Evolutionary conservation across 2,329 filamentous ascomycete genomes (phyloP).

Genomic region (Venturia nashicola): DNA sequence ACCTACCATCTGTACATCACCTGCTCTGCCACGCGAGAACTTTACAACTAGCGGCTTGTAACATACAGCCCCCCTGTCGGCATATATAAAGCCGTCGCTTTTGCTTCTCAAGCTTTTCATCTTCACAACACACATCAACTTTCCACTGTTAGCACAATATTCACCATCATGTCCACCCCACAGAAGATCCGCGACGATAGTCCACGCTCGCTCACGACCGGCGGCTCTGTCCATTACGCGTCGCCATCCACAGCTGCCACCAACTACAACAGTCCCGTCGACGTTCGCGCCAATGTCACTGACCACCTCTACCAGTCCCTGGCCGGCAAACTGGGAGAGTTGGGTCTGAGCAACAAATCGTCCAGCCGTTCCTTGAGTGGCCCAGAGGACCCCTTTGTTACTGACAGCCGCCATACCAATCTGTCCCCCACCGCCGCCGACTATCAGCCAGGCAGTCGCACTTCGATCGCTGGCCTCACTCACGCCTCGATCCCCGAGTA

Average conservation of each 20-base stretch:
- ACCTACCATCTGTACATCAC: too few relatives aligned
- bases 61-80: neutral
- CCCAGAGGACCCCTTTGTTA: constrained; percentile 6
- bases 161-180: constrained; percentile 3
- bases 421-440: constrained; percentile 5
- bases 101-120: neutral
- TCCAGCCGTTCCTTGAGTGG: neutral
- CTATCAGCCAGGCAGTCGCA: neutral
- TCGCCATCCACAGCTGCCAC: constrained; percentile 7
- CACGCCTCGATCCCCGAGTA: constrained; percentile 1
- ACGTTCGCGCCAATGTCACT: neutral
- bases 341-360: neutral
- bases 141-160: neutral
- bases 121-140: neutral
- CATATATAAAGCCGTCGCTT: neutral
- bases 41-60: neutral
- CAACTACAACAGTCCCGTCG: constrained; percentile 5
- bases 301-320: constrained; percentile 1
- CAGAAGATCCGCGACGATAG: constrained; percentile 5
- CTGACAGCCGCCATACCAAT: neutral
- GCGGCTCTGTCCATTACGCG: constrained; percentile 4
- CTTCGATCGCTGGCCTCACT: neutral
- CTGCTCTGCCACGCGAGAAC: neutral
- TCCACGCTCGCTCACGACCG: neutral
- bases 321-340: neutral